Evolutionary conservation across 345 rosid species (phyloP).

Genomic region (Draba incana): DNA sequence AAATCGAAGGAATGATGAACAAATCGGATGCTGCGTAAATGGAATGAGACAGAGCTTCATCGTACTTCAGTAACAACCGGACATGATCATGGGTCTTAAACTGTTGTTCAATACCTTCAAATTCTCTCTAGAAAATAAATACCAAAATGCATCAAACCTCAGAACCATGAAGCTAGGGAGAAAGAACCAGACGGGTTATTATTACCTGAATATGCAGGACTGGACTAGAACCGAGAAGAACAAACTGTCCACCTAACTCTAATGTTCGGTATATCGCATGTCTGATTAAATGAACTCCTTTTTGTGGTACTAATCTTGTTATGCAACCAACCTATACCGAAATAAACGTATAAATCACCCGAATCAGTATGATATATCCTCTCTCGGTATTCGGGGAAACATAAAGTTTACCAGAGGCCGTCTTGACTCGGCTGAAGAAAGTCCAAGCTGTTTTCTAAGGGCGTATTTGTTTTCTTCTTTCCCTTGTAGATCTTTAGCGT

Average conservation of each 20-base stretch:
- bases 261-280: constrained; percentile 88
- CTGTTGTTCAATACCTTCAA: constrained; percentile 79
- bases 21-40: constrained; percentile 91
- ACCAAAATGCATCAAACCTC: constrained; percentile 9
- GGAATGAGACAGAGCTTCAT: constrained; percentile 83
- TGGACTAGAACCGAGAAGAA: constrained; percentile 97
- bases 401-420: constrained; percentile 69
- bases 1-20: constrained; percentile 92
- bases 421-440: constrained; percentile 64
- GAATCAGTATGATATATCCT: constrained; percentile 14
- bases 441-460: constrained; percentile 74
- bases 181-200: not conserved
- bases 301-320: constrained; percentile 96
- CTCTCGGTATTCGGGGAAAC: not conserved
- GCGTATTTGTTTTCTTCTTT: constrained; percentile 82
- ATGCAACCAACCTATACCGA: constrained; percentile 83
- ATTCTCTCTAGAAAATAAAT: constrained; percentile 65
- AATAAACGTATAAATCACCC: not conserved
- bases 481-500: constrained; percentile 77
- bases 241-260: constrained; percentile 95
- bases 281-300: constrained; percentile 95
- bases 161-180: not conserved
- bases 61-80: constrained; percentile 80
- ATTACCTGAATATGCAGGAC: constrained; percentile 86
- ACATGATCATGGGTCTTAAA: constrained; percentile 68